Percentiles rank a stretch among this genome's conserved stretches.
Conservation (phyloP, 2,329 filamentous ascomycete species). For the Ceratocystis destructans region DNA sequence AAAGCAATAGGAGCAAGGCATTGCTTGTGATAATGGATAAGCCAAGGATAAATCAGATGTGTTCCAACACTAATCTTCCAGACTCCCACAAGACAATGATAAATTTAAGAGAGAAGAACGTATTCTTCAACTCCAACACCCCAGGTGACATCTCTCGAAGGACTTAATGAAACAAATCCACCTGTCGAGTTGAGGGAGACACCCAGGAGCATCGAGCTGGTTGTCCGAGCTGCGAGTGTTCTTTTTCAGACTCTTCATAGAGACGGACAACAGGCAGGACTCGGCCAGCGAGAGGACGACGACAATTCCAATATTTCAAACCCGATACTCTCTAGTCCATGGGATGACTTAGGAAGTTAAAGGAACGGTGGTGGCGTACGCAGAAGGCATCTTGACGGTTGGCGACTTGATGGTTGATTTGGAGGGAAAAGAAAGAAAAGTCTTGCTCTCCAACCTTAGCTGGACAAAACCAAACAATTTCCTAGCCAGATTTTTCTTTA, state of each 20-base stretch:
- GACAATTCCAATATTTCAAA: conserved; percentile 48
- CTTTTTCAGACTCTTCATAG: conserved; percentile 13
- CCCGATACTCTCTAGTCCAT: conserved; percentile 17
- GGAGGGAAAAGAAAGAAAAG: conserved; percentile 13
- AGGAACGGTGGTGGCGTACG: conserved; percentile 35
- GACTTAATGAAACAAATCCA: conserved; percentile 31
- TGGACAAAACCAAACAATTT: conserved; percentile 11
- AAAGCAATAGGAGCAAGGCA: conserved; percentile 30
- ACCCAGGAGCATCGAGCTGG: conserved; percentile 68
- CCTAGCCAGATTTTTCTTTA: conserved; percentile 3
- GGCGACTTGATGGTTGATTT: conserved; percentile 16
- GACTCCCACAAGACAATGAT: conserved; percentile 44
- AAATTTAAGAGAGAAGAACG: conserved; percentile 59
- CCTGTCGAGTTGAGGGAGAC: conserved; percentile 43
- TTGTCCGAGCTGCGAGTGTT: conserved; percentile 25
- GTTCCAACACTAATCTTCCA: conserved; percentile 9
- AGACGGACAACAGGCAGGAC: background rate
- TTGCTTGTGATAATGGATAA: conserved; percentile 23
- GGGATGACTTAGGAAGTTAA: conserved; percentile 24
- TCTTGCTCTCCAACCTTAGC: background rate
- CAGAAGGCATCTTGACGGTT: conserved; percentile 34
- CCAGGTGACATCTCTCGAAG: conserved; percentile 46
- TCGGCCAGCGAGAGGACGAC: conserved; percentile 65
- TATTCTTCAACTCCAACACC: conserved; percentile 67
- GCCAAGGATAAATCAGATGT: background rate